Percentiles rank a stretch among this genome's conserved stretches.
Evolutionary conservation across 2,329 filamentous ascomycete genomes (phyloP).

Genomic region (Fusarium pseudocircinatum): DNA sequence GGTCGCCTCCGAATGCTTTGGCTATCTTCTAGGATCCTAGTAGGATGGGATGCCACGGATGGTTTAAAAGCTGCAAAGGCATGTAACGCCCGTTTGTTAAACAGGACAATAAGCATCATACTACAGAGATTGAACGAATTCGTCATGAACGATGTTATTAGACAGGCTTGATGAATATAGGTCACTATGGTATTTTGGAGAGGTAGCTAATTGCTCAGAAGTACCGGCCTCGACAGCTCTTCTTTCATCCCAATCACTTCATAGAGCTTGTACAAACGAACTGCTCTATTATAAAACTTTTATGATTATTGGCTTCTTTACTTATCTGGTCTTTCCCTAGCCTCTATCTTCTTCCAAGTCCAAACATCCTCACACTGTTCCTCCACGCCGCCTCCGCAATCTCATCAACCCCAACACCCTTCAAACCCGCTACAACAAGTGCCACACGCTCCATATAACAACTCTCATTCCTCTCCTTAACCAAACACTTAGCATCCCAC

Average conservation of each 20-base stretch:
- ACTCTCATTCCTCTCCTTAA: conserved; percentile 63
- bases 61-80: neutral
- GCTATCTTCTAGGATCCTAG: conserved; percentile 29
- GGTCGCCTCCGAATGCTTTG: conserved; percentile 37
- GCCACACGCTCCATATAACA: conserved; percentile 59
- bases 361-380: conserved; percentile 49
- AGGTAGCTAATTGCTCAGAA: neutral
- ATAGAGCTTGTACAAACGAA: neutral
- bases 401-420: conserved; percentile 53
- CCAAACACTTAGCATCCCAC: conserved; percentile 56
- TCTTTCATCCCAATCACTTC: neutral
- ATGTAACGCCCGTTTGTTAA: neutral
- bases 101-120: neutral
- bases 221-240: rapidly evolving
- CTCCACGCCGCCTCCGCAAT: conserved; percentile 52
- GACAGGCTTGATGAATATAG: rapidly evolving
- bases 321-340: rapidly evolving
- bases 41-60: rapidly evolving
- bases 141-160: no score
- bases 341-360: conserved; percentile 34
- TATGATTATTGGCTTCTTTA: neutral
- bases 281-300: neutral
- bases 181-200: rapidly evolving
- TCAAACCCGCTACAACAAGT: conserved; percentile 58
- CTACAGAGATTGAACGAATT: neutral